Evolutionary conservation across 495 filamentous ascomycete species (phyloP), one percentile per base, ranked within the genome.

Genomic region (Symbiotaphrina buchneri): DNA sequence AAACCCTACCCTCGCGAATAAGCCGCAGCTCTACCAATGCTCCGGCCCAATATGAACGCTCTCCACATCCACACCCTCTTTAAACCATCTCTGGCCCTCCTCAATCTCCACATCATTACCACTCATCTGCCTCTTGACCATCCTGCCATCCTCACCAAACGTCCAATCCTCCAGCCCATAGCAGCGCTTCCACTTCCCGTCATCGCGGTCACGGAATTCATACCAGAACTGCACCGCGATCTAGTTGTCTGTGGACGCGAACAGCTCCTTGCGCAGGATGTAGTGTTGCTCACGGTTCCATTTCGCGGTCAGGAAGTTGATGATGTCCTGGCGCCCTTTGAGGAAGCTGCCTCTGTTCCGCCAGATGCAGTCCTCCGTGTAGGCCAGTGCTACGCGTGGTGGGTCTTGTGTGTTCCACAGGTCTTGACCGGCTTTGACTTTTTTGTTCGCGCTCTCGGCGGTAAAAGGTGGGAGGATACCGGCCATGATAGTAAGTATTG

Each of bases 151-250:
- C 16, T 58, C 58, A 1, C 70, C 74, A 53, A 82, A 92, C 0
- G 82, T 92, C 84, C 81, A 92, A 45, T 92, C 77, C 53, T 92
- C 81, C 16, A 91, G 58, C 0, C 84, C 83, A 47, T 90, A 91
- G 26, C 77, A 84, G 11, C 83, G 61, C 63, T 77, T 90, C 83
- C 81, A 94, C 42, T 77, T 71, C 43, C 65, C 56, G 36, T 80
- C 74, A 1, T 60, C 37, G 4, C 47, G 51, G 42, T 91, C 80
- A 32, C 69, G 63, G 51, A 67, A 91, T 48, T 92, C 82, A 38
- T 91, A 91, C 81, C 81, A 91, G 48, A 91, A 91, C 50, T 90
- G 76, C 24, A 87, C 80, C 1, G 77, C 79, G 41, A 85, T 90
- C 52, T 62, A 64, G 44, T 80, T 62, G 30, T 64, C 68, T 0